A percentile compares a stretch with the other conserved stretches of the same genome.
Evolutionary conservation across 345 rosid genomes (phyloP).

Genomic region (Nasturtium officinale): DNA sequence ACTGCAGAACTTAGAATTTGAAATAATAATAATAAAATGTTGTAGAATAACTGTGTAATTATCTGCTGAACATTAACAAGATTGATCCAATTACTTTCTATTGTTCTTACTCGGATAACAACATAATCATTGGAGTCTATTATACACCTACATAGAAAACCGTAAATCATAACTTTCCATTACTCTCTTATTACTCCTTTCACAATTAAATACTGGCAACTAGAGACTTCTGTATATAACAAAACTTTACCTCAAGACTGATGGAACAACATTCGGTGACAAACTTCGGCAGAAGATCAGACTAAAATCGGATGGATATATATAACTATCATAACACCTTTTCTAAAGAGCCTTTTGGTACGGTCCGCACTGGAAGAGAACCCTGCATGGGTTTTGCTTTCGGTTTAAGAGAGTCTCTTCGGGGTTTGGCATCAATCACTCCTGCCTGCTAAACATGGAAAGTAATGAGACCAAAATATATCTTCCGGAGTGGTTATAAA

Average conservation of each 20-base stretch:
- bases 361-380: constrained; percentile 16
- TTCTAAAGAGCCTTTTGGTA: constrained; percentile 25
- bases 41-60: neutral
- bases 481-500: neutral
- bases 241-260: constrained; percentile 23
- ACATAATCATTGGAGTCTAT: constrained; percentile 12
- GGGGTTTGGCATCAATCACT: constrained; percentile 30
- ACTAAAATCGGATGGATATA: neutral
- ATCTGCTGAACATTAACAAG: constrained; percentile 10
- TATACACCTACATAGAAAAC: constrained; percentile 34
- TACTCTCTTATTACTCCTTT: constrained; percentile 23
- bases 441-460: constrained; percentile 26
- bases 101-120: neutral
- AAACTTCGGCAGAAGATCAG: constrained; percentile 22
- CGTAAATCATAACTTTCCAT: constrained; percentile 23
- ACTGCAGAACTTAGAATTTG: neutral
- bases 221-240: constrained; percentile 33
- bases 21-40: neutral
- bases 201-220: constrained; percentile 19
- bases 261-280: constrained; percentile 23
- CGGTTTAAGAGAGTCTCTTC: constrained; percentile 19
- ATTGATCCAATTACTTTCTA: neutral
- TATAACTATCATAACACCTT: constrained; percentile 25
- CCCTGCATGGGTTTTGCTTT: constrained; percentile 32
- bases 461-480: constrained; percentile 24